Percentiles rank a stretch among this genome's conserved stretches.
Evolutionary conservation across 179 eudicot genomes (phyloP).

Genomic region (Drosera spatulata): DNA sequence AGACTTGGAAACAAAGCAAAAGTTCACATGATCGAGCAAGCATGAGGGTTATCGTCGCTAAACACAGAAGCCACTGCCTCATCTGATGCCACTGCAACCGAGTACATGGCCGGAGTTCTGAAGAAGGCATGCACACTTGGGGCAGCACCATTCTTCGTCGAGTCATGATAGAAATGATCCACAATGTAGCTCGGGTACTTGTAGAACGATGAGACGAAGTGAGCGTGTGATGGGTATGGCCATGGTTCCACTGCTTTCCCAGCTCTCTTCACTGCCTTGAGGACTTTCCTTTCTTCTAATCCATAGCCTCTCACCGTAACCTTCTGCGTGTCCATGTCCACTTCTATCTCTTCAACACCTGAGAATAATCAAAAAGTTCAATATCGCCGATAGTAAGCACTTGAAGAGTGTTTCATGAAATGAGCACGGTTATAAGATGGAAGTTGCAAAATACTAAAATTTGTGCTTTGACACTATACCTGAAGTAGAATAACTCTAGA

Average conservation of each 20-base stretch:
- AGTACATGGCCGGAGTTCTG: conserved; percentile 78
- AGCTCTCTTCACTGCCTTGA: conserved; percentile 73
- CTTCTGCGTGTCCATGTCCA: conserved; percentile 58
- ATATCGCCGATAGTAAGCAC: too few species aligned
- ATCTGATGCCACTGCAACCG: conserved; percentile 70
- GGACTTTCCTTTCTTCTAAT: conserved; percentile 69
- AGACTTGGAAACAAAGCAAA: too few species aligned
- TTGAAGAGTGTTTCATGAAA: too few species aligned
- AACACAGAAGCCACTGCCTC: conserved; percentile 85
- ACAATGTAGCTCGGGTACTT: conserved; percentile 63
- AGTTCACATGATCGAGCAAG: conserved; percentile 63
- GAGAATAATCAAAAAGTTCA: too few species aligned
- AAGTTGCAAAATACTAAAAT: too few species aligned
- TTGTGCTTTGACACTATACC: too few species aligned
- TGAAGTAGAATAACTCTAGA: too few species aligned
- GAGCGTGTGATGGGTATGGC: conserved; percentile 76
- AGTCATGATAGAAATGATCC: conserved; percentile 65
- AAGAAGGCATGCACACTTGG: conserved; percentile 64
- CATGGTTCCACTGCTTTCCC: conserved; percentile 93
- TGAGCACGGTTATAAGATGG: too few species aligned
- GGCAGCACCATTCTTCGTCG: conserved; percentile 31
- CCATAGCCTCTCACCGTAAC: conserved; percentile 59
- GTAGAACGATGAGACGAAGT: conserved; percentile 75
- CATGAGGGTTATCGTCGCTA: conserved; percentile 93
- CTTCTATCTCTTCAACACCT: conserved; percentile 76